A percentile compares a stretch with the other conserved stretches of the same genome.
Evolutionary conservation across 139 green algal species (phyloP).

Genomic region (Auxenochlorella pyrenoidosa): DNA sequence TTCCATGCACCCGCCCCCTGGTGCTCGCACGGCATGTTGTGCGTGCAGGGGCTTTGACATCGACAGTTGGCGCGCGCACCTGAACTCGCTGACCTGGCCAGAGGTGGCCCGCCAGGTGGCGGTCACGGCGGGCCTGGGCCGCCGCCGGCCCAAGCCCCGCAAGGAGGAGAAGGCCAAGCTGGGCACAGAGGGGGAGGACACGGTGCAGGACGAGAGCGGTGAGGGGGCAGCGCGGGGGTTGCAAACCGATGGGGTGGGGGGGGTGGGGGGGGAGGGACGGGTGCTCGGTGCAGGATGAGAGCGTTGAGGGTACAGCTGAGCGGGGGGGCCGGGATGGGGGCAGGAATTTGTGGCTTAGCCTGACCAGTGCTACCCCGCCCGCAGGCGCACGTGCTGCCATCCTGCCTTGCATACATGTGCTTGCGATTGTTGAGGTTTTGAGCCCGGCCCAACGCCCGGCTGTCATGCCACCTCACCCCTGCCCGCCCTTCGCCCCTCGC

Average conservation of each 20-base stretch:
- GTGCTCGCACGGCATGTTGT: not conserved
- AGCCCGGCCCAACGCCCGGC: too few relatives aligned
- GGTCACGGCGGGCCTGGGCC: slow-evolving; percentile 57
- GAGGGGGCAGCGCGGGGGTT: not conserved
- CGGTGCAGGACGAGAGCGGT: slow-evolving; percentile 50
- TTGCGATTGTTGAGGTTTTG: too few relatives aligned
- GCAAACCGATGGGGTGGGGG: not conserved
- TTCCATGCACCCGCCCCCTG: too few relatives aligned
- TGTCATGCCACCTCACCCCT: too few relatives aligned
- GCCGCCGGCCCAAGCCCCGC: slow-evolving; percentile 35
- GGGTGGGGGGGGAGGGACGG: not conserved
- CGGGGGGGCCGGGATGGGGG: too few relatives aligned
- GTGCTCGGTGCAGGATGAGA: slow-evolving; percentile 57
- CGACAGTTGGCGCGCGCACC: slow-evolving; percentile 90
- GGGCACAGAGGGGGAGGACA: slow-evolving; percentile 79
- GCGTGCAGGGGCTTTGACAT: slow-evolving; percentile 84
- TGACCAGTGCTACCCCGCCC: too few relatives aligned
- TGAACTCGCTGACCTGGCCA: slow-evolving; percentile 90
- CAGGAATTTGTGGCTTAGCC: too few relatives aligned
- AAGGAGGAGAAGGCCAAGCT: slow-evolving; percentile 56
- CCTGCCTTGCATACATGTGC: too few relatives aligned
- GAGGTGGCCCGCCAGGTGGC: slow-evolving; percentile 87
- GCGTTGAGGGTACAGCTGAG: not conserved
- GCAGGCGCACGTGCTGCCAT: too few relatives aligned
- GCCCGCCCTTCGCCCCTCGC: not conserved